These are phyloP conservation scores for Mycena leptocephala DNA, from an alignment of 768 basidiomycete genomes.

Conservation along the genomic window DNA sequence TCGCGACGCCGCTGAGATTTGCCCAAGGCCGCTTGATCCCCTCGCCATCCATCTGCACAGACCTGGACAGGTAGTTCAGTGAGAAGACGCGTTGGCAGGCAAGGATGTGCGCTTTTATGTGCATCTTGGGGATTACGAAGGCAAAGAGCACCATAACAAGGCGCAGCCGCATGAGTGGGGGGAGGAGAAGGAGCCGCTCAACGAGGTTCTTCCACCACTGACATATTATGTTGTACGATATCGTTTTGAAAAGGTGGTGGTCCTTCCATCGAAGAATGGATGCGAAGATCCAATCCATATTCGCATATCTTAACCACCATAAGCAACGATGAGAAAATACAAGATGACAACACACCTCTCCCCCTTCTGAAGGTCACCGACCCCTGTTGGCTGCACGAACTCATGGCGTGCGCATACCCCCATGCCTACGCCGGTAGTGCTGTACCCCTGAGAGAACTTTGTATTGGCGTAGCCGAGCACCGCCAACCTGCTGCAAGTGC, in stretches of 20 bases:
- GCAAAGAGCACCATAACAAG: neutral
- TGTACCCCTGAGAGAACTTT: too few relatives aligned
- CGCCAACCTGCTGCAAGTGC: too few relatives aligned
- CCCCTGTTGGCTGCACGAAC: slow-evolving; percentile 24
- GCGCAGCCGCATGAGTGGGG: neutral
- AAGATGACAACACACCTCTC: neutral
- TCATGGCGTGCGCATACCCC: too few relatives aligned
- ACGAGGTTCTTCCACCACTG: slow-evolving; percentile 41
- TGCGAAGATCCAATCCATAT: slow-evolving; percentile 27
- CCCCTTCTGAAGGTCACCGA: slow-evolving; percentile 35
- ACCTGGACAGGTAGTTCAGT: neutral
- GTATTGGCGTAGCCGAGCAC: too few relatives aligned
- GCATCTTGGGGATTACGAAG: slow-evolving; percentile 50
- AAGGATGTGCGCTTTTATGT: slow-evolving; percentile 42
- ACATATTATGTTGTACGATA: slow-evolving; percentile 46
- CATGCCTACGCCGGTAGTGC: too few relatives aligned
- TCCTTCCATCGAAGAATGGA: too few relatives aligned
- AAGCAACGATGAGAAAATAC: neutral
- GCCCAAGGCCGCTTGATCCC: neutral
- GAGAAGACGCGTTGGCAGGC: slow-evolving; percentile 38
- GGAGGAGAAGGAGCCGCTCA: slow-evolving; percentile 14
- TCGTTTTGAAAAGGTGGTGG: neutral
- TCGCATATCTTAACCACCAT: neutral
- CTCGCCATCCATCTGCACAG: neutral
- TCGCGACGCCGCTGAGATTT: neutral